phyloP scores from a whole-genome alignment of 2,329 filamentous ascomycete species.

The Calonectria pauciramosa region DNA sequence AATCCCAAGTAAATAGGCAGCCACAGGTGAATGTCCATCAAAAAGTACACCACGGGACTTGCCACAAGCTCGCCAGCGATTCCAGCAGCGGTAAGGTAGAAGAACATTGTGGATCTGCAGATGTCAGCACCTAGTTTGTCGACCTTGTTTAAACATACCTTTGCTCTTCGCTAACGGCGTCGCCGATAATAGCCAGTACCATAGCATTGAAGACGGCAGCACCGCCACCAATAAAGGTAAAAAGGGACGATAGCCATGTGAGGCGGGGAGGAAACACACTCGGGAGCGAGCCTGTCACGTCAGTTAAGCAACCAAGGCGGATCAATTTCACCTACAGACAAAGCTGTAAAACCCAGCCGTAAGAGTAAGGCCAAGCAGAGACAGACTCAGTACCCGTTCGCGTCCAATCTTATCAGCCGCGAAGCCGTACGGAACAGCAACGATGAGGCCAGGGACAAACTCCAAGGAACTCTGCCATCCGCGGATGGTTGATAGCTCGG shows the following conservation, averaged over 20 bases:
- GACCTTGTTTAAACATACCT: background rate
- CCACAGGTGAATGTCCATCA: background rate
- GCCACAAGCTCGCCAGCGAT: background rate
- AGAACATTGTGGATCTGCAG: background rate
- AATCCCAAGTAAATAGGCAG: background rate
- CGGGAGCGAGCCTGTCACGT: background rate
- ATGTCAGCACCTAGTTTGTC: background rate
- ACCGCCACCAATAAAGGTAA: background rate
- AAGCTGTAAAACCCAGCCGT: background rate
- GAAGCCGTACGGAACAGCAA: background rate
- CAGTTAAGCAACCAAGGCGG: background rate
- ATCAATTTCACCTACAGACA: background rate
- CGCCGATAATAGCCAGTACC: background rate
- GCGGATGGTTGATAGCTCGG: background rate
- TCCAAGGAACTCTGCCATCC: conserved; percentile 7
- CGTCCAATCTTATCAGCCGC: background rate
- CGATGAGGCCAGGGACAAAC: background rate
- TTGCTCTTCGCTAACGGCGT: background rate
- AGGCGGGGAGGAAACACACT: background rate
- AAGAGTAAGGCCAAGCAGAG: background rate
- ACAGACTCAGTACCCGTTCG: background rate
- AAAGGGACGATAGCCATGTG: background rate
- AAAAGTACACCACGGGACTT: background rate
- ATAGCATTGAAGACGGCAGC: background rate
- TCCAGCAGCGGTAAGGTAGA: background rate